Percentiles rank a stretch among this genome's conserved stretches.
Evolutionary conservation across 2,329 filamentous ascomycete species (phyloP).

Genomic region (Colletotrichum sp.): DNA sequence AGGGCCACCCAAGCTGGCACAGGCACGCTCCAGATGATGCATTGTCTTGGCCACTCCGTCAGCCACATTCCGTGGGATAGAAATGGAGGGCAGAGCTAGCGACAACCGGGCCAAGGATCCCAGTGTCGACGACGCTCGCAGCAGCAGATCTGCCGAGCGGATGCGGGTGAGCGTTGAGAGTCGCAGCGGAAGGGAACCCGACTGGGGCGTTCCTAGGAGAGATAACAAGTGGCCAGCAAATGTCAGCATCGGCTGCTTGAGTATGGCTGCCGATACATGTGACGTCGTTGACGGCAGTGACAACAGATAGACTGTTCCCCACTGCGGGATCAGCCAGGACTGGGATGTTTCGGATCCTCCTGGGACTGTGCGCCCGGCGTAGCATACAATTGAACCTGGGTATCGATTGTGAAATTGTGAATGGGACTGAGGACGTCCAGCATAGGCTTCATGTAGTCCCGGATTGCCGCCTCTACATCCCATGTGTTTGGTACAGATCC

Average conservation of each 20-base stretch:
- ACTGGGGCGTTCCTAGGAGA: constrained; percentile 82
- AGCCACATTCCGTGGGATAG: constrained; percentile 86
- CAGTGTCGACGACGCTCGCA: constrained; percentile 90
- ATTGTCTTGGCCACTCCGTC: constrained; percentile 84
- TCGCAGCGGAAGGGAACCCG: constrained; percentile 83
- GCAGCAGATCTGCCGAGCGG: constrained; percentile 81
- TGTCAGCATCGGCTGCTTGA: constrained; percentile 83
- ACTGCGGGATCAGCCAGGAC: constrained; percentile 93
- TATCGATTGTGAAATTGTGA: constrained; percentile 95
- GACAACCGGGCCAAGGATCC: constrained; percentile 91
- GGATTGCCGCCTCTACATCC: constrained; percentile 85
- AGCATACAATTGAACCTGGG: constrained; percentile 96
- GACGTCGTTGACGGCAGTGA: constrained; percentile 44
- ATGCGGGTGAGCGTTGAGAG: constrained; percentile 87
- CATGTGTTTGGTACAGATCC: constrained; percentile 81
- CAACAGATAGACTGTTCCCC: constrained; percentile 77
- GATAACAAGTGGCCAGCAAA: constrained; percentile 92
- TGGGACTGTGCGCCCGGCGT: constrained; percentile 65
- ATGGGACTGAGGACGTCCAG: constrained; percentile 80
- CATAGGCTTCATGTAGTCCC: constrained; percentile 81
- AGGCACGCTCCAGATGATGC: constrained; percentile 77
- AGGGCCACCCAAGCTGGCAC: constrained; percentile 68
- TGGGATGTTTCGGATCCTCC: constrained; percentile 55
- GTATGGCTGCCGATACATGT: constrained; percentile 66
- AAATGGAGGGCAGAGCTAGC: constrained; percentile 83